Conservation (phyloP, 2,329 filamentous ascomycete genomes). For the Myriosclerotinia curreyana region DNA sequence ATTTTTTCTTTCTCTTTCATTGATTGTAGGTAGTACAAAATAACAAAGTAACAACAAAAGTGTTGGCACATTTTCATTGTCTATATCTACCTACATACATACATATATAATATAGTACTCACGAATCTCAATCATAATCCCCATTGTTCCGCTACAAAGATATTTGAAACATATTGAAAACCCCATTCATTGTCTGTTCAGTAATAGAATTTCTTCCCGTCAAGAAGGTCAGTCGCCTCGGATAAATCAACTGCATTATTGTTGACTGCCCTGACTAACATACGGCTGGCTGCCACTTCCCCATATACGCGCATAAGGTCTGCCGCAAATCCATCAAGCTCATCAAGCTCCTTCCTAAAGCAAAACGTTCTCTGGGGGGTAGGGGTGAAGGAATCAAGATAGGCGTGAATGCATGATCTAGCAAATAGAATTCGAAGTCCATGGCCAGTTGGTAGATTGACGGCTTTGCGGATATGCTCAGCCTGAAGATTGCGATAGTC, state of each 20-base stretch:
- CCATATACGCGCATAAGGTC: slow-evolving; percentile 19
- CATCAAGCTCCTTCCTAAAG: slow-evolving; percentile 21
- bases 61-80: background rate
- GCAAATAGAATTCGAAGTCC: background rate
- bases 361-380: slow-evolving; percentile 4
- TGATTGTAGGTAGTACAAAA: background rate
- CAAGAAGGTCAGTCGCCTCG: background rate
- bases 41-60: no score
- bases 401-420: background rate
- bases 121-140: no score
- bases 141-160: background rate
- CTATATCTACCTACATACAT: background rate
- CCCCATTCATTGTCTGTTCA: background rate
- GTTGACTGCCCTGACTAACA: background rate
- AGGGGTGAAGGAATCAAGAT: background rate
- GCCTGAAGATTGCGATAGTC: background rate
- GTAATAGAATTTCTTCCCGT: background rate
- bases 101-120: no score
- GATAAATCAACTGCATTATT: background rate
- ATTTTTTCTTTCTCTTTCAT: background rate
- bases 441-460: background rate
- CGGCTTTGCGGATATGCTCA: background rate
- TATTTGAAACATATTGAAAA: background rate
- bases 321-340: slow-evolving; percentile 22
- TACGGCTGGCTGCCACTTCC: background rate